These are phyloP conservation scores for Nemania sp. DNA, from an alignment of 2,329 filamentous ascomycete genomes.

Conservation along the genomic window DNA sequence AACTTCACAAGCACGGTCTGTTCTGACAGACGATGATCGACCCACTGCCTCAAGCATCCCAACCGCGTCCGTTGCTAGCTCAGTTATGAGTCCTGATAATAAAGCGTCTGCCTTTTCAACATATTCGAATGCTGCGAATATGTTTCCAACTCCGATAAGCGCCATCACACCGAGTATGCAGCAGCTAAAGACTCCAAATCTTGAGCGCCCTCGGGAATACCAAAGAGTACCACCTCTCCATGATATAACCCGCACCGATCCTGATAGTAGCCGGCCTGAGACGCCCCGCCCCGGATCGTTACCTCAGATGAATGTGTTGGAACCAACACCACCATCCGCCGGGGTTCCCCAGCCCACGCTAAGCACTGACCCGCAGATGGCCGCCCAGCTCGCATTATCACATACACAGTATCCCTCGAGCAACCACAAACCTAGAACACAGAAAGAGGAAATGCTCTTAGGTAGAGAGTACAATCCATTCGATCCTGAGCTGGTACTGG, in stretches of 20 bases:
- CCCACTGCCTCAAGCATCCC: slow-evolving; percentile 62
- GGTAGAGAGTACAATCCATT: slow-evolving; percentile 80
- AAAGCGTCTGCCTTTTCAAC: slow-evolving; percentile 62
- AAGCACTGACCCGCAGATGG: slow-evolving; percentile 53
- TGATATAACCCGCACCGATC: slow-evolving; percentile 58
- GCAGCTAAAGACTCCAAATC: slow-evolving; percentile 40
- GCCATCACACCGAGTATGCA: slow-evolving; percentile 46
- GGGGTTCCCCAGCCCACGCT: slow-evolving; percentile 42
- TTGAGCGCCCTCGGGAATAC: slow-evolving; percentile 56
- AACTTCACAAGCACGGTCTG: slow-evolving; percentile 60
- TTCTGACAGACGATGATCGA: slow-evolving; percentile 61
- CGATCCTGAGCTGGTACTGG: slow-evolving; percentile 74
- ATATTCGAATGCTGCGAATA: slow-evolving; percentile 55
- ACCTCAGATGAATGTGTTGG: slow-evolving; percentile 61
- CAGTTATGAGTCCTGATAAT: slow-evolving; percentile 51
- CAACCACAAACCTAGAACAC: slow-evolving; percentile 54
- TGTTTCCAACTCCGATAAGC: slow-evolving; percentile 66
- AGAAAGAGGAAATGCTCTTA: slow-evolving; percentile 88
- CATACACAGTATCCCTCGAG: slow-evolving; percentile 54
- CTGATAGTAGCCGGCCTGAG: slow-evolving; percentile 44
- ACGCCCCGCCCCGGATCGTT: slow-evolving; percentile 55
- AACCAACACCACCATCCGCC: slow-evolving; percentile 54
- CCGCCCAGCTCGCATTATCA: slow-evolving; percentile 62
- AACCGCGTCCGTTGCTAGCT: slow-evolving; percentile 59
- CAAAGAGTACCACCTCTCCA: slow-evolving; percentile 64